Conservation (phyloP, 495 filamentous ascomycete genomes). For the Collariella sp. region DNA sequence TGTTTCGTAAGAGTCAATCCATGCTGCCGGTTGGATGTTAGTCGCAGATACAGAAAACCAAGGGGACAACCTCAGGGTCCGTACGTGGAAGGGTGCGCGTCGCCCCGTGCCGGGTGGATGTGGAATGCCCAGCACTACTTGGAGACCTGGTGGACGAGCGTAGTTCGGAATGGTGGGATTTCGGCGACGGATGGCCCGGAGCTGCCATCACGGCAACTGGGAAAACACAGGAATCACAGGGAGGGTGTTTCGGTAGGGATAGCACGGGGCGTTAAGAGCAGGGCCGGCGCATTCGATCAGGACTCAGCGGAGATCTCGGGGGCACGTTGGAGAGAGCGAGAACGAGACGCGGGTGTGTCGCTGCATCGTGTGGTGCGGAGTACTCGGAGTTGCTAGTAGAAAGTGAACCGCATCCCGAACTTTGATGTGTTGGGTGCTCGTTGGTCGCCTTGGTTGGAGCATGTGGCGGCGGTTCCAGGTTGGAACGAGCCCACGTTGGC, state of each 20-base stretch:
- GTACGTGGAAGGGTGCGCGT: slow-evolving; percentile 36
- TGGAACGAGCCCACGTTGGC: neutral
- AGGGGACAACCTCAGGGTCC: slow-evolving; percentile 5
- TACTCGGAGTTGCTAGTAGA: neutral
- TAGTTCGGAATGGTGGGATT: slow-evolving; percentile 19
- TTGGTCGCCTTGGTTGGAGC: neutral
- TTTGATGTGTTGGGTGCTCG: neutral
- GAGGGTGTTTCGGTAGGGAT: neutral
- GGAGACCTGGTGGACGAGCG: slow-evolving; percentile 14
- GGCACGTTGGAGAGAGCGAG: neutral
- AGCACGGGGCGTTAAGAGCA: slow-evolving; percentile 10
- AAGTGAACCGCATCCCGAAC: neutral
- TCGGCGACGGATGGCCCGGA: slow-evolving; percentile 16
- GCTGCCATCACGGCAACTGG: slow-evolving; percentile 12
- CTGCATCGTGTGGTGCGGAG: slow-evolving; percentile 4
- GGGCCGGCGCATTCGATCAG: neutral
- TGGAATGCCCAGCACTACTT: slow-evolving; percentile 8
- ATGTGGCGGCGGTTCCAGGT: neutral
- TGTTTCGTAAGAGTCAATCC: slow-evolving; percentile 47
- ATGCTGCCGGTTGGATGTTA: slow-evolving; percentile 33
- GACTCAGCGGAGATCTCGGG: neutral
- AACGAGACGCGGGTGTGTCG: neutral
- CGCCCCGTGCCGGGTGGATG: slow-evolving; percentile 8
- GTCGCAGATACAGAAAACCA: neutral
- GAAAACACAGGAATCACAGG: neutral